Evolutionary conservation across 352 stramenopile genomes (phyloP).

Genomic region (Phytophthora constricta): DNA sequence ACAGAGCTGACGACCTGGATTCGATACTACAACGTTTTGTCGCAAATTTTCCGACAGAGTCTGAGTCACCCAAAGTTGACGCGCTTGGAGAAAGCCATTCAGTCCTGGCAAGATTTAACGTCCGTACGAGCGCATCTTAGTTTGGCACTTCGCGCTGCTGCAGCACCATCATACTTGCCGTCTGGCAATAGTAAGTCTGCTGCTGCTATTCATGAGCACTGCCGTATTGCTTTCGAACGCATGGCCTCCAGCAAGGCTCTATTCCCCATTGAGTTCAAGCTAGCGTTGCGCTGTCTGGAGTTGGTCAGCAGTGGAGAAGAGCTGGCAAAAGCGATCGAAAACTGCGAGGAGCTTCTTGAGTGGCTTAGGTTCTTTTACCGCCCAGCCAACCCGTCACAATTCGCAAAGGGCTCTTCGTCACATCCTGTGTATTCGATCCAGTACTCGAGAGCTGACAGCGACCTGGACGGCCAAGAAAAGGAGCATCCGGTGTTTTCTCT

Average conservation of each 20-base stretch:
- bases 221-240: constrained; percentile 33
- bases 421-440: constrained; percentile 67
- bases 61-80: constrained; percentile 25
- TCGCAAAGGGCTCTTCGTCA: constrained; percentile 54
- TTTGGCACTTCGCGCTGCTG: constrained; percentile 47
- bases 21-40: constrained; percentile 35
- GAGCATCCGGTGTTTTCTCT: constrained; percentile 21
- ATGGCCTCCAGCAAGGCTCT: constrained; percentile 50
- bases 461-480: background rate
- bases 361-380: constrained; percentile 80
- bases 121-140: constrained; percentile 45
- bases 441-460: constrained; percentile 30
- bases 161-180: constrained; percentile 22
- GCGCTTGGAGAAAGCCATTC: constrained; percentile 43
- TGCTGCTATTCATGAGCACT: constrained; percentile 39
- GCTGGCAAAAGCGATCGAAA: constrained; percentile 32
- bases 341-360: constrained; percentile 42
- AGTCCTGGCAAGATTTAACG: constrained; percentile 51
- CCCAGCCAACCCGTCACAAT: constrained; percentile 60
- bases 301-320: constrained; percentile 43
- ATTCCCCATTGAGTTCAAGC: constrained; percentile 72
- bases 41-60: constrained; percentile 36
- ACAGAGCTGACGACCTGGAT: constrained; percentile 33
- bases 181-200: constrained; percentile 17
- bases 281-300: constrained; percentile 54